Conservation (phyloP, 2,329 filamentous ascomycete species). For the Colletotrichum cereale region DNA sequence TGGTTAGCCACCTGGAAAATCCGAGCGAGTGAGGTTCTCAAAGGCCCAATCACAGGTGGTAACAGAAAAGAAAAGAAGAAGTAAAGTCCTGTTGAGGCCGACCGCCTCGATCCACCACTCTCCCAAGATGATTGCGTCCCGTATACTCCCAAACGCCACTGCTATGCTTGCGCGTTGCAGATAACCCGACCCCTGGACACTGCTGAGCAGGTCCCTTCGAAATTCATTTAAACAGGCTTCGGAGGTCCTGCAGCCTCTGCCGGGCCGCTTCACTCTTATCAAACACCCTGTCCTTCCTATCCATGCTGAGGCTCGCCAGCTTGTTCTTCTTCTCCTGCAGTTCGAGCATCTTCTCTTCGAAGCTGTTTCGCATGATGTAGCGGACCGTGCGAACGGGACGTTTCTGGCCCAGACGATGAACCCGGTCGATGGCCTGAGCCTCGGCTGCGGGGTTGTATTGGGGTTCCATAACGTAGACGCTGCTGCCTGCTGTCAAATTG, state of each 20-base stretch:
- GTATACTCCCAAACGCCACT: constrained; percentile 32
- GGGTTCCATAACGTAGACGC: constrained; percentile 97
- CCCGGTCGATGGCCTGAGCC: constrained; percentile 92
- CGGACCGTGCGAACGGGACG: constrained; percentile 88
- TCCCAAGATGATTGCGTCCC: constrained; percentile 7
- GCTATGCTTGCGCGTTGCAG: constrained; percentile 13
- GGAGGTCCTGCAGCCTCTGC: constrained; percentile 70
- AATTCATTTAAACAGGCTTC: constrained; percentile 67
- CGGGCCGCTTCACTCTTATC: constrained; percentile 68
- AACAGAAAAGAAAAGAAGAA: background rate
- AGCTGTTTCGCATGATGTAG: constrained; percentile 90
- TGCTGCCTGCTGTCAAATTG: constrained; percentile 87
- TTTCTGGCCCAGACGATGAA: constrained; percentile 91
- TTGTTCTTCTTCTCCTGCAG: constrained; percentile 94
- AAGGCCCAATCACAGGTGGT: background rate
- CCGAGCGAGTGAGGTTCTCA: constrained; percentile 1
- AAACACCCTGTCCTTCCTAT: constrained; percentile 66
- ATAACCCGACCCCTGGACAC: background rate
- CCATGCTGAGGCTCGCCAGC: constrained; percentile 89
- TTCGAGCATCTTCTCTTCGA: constrained; percentile 93
- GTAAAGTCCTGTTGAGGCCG: constrained; percentile 10
- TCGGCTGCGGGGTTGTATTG: constrained; percentile 97
- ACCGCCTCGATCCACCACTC: background rate
- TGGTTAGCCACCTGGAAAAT: background rate
- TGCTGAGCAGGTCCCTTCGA: background rate